A percentile compares a stretch with the other conserved stretches of the same genome.
These are phyloP conservation scores for Neoascochyta sp. DNA, from an alignment of 2,329 filamentous ascomycete species.

Conservation along the genomic window DNA sequence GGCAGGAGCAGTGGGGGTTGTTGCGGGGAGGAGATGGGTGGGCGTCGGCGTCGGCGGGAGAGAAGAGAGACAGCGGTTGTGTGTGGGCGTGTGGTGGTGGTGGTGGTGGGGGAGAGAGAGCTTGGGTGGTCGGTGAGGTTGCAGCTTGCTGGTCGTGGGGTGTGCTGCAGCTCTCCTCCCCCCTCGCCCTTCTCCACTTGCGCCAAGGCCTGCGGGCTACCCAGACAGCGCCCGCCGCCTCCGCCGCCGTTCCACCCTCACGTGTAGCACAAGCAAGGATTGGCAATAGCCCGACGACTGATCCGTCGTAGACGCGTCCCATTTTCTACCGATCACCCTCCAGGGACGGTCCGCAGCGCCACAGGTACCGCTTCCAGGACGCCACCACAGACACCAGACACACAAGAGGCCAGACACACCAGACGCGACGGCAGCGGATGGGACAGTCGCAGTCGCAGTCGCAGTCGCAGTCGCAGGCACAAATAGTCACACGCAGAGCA, in stretches of 20 bases:
- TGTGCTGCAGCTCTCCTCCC: slow-evolving; percentile 32
- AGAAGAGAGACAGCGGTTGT: slow-evolving; percentile 5
- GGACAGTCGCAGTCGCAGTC: slow-evolving; percentile 9
- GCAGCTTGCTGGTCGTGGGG: slow-evolving; percentile 19
- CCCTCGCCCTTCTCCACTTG: too few species aligned
- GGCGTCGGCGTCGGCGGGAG: slow-evolving; percentile 3
- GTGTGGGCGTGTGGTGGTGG: slow-evolving; percentile 9
- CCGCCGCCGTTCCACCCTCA: too few species aligned
- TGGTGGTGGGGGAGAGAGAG: slow-evolving; percentile 14
- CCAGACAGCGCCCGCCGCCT: too few species aligned
- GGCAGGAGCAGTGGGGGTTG: too few species aligned
- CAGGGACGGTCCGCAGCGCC: slow-evolving; percentile 24
- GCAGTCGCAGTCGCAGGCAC: too few species aligned
- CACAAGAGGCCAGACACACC: slow-evolving; percentile 2
- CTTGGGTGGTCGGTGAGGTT: slow-evolving; percentile 22
- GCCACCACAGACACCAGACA: slow-evolving; percentile 7
- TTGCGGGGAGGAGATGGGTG: slow-evolving; percentile 6
- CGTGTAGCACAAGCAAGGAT: slow-evolving; percentile 37
- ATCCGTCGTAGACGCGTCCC: slow-evolving; percentile 10
- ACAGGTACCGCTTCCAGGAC: slow-evolving; percentile 29
- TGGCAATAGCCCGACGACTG: too few species aligned
- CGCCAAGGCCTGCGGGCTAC: too few species aligned
- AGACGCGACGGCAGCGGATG: slow-evolving; percentile 9
- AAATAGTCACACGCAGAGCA: too few species aligned
- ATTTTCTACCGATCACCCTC: slow-evolving; percentile 17